phyloP scores from a whole-genome alignment of 2,329 filamentous ascomycete genomes.

The Fusarium lyarnte region DNA sequence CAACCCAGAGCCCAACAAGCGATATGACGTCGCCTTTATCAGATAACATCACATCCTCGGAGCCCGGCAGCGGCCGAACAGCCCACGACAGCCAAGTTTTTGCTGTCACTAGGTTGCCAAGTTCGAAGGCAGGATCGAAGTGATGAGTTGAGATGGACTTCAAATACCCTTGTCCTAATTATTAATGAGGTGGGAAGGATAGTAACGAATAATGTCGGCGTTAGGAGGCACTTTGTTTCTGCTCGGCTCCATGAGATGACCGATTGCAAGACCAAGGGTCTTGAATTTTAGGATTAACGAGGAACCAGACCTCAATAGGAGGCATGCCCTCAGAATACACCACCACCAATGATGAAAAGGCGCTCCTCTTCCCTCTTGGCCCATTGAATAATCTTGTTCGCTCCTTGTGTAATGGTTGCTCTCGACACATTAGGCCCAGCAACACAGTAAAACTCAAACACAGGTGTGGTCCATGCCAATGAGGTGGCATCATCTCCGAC shows the following conservation, averaged over 20 bases:
- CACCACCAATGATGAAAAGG: conserved; percentile 97
- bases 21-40: conserved; percentile 28
- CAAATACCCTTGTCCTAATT: conserved; percentile 8
- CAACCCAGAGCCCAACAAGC: conserved; percentile 29
- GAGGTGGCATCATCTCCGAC: conserved; percentile 79
- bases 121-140: conserved; percentile 19
- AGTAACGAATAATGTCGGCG: conserved; percentile 40
- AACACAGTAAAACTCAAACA: conserved; percentile 96
- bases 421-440: conserved; percentile 76
- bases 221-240: conserved; percentile 32
- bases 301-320: conserved; percentile 32
- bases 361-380: conserved; percentile 90
- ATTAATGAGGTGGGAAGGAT: conserved; percentile 23
- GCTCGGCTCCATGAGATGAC: conserved; percentile 27
- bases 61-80: conserved; percentile 18
- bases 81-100: conserved; percentile 16
- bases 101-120: conserved; percentile 25
- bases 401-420: conserved; percentile 79
- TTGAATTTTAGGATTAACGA: conserved; percentile 35
- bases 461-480: conserved; percentile 88
- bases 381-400: conserved; percentile 92
- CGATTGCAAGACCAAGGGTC: conserved; percentile 19
- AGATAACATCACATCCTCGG: conserved; percentile 25
- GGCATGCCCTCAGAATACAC: conserved; percentile 69
- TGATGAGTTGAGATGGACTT: conserved; percentile 8